Evolutionary conservation across 2,329 filamentous ascomycete genomes (phyloP), one percentile per base, ranked within the genome.

Genomic region (Fusarium pininemorale): DNA sequence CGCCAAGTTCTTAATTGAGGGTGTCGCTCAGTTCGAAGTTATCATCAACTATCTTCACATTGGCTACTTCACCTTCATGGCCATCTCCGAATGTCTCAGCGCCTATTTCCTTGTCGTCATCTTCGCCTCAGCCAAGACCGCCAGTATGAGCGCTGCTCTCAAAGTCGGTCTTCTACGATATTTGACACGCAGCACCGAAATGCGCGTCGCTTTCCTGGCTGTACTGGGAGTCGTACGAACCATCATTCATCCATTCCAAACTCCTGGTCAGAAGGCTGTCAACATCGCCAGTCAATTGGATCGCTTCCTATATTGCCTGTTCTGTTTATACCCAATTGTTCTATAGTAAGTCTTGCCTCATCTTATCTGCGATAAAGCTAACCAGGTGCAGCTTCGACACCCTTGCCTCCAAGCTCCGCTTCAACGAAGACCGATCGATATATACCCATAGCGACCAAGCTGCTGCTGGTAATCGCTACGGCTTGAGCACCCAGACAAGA

Each of bases 181-280:
- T 50, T 73, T 85, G 6, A 83, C 83, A 70, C 75, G 75, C 16
- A 77, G 82, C 57, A 84, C 83, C 5, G 83, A 85, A 65, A 78
- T 84, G 18, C 77, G 83, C 3, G 76, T 85, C 11, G 81, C 83
- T 7, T 75, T 78, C 6, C 66, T 85, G 22, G 82, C 82, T 0
- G 39, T 84, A 0, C 75, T 84, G 3, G 83, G 83, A 12, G 78
- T 82, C 4, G 80, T 79, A n/a, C 75, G 83, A 44, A 81, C 83
- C 18, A 77, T 84, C n/a, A 84, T 82, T 7, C 83, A 84, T 51
- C 82, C 81, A 0, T 84, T 83, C 57, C 82, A 84, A 59, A 77
- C 75, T 1, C 77, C 79, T 0, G 78, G 81, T 1, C 82, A 84
- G 64, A 80, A 78, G 18, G 83, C 83, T 0, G 81, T 79, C 4